Percentiles rank a stretch among this genome's conserved stretches.
Conservation (phyloP, 2,329 filamentous ascomycete species). For the Pyrenophora teres region DNA sequence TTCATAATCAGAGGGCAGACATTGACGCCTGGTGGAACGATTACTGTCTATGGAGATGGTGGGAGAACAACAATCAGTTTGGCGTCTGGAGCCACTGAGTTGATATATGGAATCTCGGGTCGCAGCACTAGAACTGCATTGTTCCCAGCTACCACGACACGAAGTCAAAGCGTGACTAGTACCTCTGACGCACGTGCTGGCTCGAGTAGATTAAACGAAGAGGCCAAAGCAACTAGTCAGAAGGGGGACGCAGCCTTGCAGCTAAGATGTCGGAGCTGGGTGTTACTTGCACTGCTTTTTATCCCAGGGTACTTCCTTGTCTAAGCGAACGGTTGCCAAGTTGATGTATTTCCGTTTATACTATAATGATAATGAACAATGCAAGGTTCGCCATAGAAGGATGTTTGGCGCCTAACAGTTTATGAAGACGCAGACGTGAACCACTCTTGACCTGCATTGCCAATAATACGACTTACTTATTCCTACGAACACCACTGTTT, state of each 20-base stretch:
- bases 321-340: background rate
- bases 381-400: background rate
- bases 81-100: slow-evolving; percentile 42
- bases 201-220: slow-evolving; percentile 13
- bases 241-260: slow-evolving; percentile 5
- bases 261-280: background rate
- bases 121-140: slow-evolving; percentile 42
- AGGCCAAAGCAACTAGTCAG: slow-evolving; percentile 15
- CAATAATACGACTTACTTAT: background rate
- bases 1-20: slow-evolving; percentile 48
- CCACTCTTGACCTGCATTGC: too few relatives aligned
- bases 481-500: background rate
- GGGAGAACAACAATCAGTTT: slow-evolving; percentile 39
- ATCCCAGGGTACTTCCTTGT: background rate
- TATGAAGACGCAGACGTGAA: too few relatives aligned
- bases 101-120: slow-evolving; percentile 44
- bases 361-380: slow-evolving; percentile 1
- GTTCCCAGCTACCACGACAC: slow-evolving; percentile 47
- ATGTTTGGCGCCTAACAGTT: too few relatives aligned
- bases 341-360: background rate
- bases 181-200: slow-evolving; percentile 22
- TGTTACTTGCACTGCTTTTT: background rate
- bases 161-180: slow-evolving; percentile 8
- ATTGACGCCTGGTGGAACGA: slow-evolving; percentile 46
- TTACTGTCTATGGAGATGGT: slow-evolving; percentile 31